Conservation (phyloP, 169 alveolate genomes). For the Plasmodium gonderi region DNA sequence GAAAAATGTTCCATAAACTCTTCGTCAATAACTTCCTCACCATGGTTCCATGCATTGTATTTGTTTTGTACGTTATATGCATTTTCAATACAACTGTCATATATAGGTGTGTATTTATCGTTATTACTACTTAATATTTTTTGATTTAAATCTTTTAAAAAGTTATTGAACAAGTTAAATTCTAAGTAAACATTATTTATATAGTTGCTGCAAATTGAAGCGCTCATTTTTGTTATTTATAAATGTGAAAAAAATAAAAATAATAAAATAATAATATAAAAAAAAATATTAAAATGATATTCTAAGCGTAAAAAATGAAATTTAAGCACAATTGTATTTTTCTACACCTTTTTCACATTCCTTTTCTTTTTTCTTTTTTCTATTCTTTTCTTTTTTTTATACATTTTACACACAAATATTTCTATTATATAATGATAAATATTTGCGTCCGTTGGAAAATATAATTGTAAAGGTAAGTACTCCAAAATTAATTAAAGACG, state of each 20-base stretch:
- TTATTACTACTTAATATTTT: slow-evolving; percentile 5
- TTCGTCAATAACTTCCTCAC: slow-evolving; percentile 43
- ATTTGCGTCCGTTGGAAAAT: neutral
- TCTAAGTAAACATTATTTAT: slow-evolving; percentile 48
- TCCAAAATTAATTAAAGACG: neutral
- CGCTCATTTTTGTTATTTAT: slow-evolving; percentile 23
- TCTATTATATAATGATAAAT: neutral
- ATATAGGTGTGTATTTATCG: slow-evolving; percentile 50
- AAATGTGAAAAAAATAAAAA: neutral
- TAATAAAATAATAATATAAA: too few species aligned
- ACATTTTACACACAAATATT: neutral
- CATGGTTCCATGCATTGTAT: slow-evolving; percentile 22
- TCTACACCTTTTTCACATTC: neutral
- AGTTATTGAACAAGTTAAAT: slow-evolving; percentile 60
- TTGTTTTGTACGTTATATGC: slow-evolving; percentile 52
- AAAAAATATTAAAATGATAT: too few species aligned
- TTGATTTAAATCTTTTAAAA: slow-evolving; percentile 52
- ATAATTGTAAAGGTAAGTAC: neutral
- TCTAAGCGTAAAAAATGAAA: neutral
- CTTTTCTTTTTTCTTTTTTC: neutral
- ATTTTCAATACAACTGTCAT: slow-evolving; percentile 66
- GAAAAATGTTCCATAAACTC: slow-evolving; percentile 57
- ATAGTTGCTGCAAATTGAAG: slow-evolving; percentile 15
- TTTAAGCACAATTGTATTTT: neutral
- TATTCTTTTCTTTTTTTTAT: neutral